Base-by-base conservation (phyloP, 768 basidiomycete genomes). In the Lactarius quietus region DNA sequence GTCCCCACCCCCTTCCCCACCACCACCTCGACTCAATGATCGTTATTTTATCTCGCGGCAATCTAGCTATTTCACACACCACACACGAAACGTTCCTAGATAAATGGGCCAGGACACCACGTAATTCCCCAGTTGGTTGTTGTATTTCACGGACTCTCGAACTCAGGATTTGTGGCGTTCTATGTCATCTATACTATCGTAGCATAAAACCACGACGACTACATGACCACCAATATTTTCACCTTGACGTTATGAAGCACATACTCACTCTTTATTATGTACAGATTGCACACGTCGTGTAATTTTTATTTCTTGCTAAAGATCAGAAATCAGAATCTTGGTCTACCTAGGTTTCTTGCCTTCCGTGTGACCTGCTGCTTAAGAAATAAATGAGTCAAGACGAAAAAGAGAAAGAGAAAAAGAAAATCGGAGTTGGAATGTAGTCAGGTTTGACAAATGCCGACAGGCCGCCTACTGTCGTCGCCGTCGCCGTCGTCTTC, bases 351-450 rank as follows among this genome's bases (percentile, higher is more conserved):
- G n/a, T n/a, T n/a, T n/a, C n/a, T n/a, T n/a, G n/a, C n/a, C 41
- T 45, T 45, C 43, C n/a, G 41, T 7, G n/a, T n/a, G 43, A n/a
- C n/a, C n/a, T n/a, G n/a, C n/a, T n/a, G n/a, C n/a, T n/a, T n/a
- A n/a, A n/a, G n/a, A 43, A 43, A 20, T n/a, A 20, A n/a, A 45
- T 20, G 15, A 53, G 15, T 15, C 6, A 29, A 53, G 14, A 53
- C 3, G 6, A 29, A 54, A 31, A 28, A 51, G 12, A 51, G 31
- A 26, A 9, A 20, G 35, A n/a, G n/a, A n/a, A n/a, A 39, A 52
- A 41, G 1, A 31, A 55, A 31, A 52, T 65, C 64, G 64, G 64
- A 65, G 64, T 65, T 65, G 60, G 41, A 65, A 61, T n/a, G 26
- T 17, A 18, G 23, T 23, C 20, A 29, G 53, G 26, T 55, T 45